Evolutionary conservation across 805 yeast genomes (phyloP), one percentile per base, ranked within the genome.

Genomic region (Komagataella kurtzmanii): DNA sequence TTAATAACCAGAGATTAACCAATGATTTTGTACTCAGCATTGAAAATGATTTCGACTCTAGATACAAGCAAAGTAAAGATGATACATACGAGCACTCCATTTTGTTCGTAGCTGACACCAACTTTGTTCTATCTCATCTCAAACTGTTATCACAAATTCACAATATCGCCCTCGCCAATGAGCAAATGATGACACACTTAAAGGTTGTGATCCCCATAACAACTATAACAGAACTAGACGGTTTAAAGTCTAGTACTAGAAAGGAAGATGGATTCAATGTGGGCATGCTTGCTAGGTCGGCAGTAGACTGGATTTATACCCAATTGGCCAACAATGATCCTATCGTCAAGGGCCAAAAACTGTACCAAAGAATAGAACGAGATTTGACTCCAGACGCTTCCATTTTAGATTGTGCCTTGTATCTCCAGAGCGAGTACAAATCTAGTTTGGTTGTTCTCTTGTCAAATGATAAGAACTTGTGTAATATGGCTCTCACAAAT

Each of bases 401-500:
- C 0, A 89, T 90, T 54, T 65, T 89, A 46, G 97, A 90, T 63
- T 88, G 96, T 62, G 85, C 95, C 58, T 59, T 84, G 23, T 88
- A 75, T 60, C 80, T 83, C 53, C 72, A 75, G 54, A 64, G 68
- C 10, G 64, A 65, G 12, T 56, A 62, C 50, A 57, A 64, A 3
- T 17, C 51, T 1, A 58, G 62, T 36, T 59, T 79, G 54, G 84
- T 83, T 6, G 74, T 89, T 2, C 63, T 87, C 23, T 59, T 89
- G 54, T 83, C 96, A 0, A 86, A 90, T 61, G 97, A 90, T 63
- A 84, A 81, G 57, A 90, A 89, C 61, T 70, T 90, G 7, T 88
- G 97, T 63, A 64, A 78, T 55, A 85, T 85, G 63, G 95, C 96
- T 0, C 65, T 88, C 47, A 65, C 83, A 2, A 81, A 87, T 59